Evolutionary conservation across 768 basidiomycete genomes (phyloP).

Genomic region (Mycena sanguinolenta): DNA sequence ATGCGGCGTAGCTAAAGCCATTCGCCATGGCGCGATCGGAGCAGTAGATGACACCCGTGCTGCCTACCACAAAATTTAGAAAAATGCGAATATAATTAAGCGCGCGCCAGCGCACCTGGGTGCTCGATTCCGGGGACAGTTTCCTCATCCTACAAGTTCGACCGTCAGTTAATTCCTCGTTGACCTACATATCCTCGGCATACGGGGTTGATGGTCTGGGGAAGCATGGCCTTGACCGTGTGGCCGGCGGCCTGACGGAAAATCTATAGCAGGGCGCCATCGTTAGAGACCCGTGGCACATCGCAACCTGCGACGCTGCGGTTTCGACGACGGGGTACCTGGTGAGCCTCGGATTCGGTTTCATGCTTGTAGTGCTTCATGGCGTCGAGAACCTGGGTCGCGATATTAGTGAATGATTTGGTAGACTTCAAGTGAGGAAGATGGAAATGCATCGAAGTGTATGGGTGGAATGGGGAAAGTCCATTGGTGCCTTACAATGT

Average conservation of each 20-base stretch:
- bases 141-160: slow-evolving; percentile 79
- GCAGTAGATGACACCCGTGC: slow-evolving; percentile 83
- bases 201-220: slow-evolving; percentile 81
- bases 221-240: slow-evolving; percentile 71
- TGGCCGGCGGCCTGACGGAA: slow-evolving; percentile 82
- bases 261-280: slow-evolving; percentile 64
- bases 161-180: slow-evolving; percentile 8
- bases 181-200: slow-evolving; percentile 35
- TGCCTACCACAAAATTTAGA: slow-evolving; percentile 45
- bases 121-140: slow-evolving; percentile 91
- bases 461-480: slow-evolving; percentile 3
- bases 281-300: slow-evolving; percentile 23
- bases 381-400: slow-evolving; percentile 76
- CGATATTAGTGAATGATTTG: slow-evolving; percentile 58
- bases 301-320: slow-evolving; percentile 14
- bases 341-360: slow-evolving; percentile 90
- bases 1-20: slow-evolving; percentile 85
- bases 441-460: slow-evolving; percentile 59
- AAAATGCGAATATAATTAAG: slow-evolving; percentile 44
- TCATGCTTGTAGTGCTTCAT: slow-evolving; percentile 80
- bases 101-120: slow-evolving; percentile 64
- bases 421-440: slow-evolving; percentile 50
- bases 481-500: slow-evolving; percentile 50
- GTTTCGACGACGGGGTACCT: slow-evolving; percentile 56
- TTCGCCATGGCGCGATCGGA: slow-evolving; percentile 96